Conservation (phyloP, 345 rosid species). For the Camelina sativa region DNA sequence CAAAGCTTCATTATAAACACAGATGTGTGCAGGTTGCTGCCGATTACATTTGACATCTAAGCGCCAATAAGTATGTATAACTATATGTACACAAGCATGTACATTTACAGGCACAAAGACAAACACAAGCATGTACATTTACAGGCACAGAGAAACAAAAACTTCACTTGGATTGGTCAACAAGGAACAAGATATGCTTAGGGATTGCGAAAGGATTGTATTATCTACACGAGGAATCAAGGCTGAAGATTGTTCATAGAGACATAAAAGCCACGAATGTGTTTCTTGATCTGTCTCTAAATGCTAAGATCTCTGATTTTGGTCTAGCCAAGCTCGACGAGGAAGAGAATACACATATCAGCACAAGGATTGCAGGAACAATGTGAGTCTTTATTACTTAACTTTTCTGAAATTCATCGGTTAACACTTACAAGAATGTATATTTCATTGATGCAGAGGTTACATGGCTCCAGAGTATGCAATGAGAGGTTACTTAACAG, state of each 20-base stretch:
- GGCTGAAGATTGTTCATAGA: constrained; percentile 69
- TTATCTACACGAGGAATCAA: constrained; percentile 73
- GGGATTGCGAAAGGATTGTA: constrained; percentile 72
- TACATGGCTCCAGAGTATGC: constrained; percentile 99
- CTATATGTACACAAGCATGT: too few species aligned
- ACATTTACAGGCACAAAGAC: too few species aligned
- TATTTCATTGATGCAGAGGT: constrained; percentile 56
- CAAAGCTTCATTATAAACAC: background rate
- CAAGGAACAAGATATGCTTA: constrained; percentile 63
- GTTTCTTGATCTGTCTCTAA: constrained; percentile 60
- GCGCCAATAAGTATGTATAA: too few species aligned
- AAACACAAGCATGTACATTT: too few species aligned
- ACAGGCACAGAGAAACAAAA: constrained; percentile 51
- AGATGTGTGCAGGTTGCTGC: constrained; percentile 3
- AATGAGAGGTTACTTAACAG: constrained; percentile 97
- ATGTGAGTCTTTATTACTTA: constrained; percentile 46
- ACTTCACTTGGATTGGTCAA: constrained; percentile 63
- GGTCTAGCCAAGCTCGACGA: constrained; percentile 57
- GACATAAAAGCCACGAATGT: constrained; percentile 77
- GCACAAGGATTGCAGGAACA: constrained; percentile 73
- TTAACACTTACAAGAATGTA: background rate
- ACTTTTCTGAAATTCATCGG: background rate
- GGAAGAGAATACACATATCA: constrained; percentile 41
- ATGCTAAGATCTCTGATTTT: constrained; percentile 69
- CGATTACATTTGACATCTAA: constrained; percentile 6